Percentiles rank a stretch among this genome's conserved stretches.
These are phyloP conservation scores for Breviolum minutum DNA, from an alignment of 73 alveolate genomes.

Conservation along the genomic window DNA sequence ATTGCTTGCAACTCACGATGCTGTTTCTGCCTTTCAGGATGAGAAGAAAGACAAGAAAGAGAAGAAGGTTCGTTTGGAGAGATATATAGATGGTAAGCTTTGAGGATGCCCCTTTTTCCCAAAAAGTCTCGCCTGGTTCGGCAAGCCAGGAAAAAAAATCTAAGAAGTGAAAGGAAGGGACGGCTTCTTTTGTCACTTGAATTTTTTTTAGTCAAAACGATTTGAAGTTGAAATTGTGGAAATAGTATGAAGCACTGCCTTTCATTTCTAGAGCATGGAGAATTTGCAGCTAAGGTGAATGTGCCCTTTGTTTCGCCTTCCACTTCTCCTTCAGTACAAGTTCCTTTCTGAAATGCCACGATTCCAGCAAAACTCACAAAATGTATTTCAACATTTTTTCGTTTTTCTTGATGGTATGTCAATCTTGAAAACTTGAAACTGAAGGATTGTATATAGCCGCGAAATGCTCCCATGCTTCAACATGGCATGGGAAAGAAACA, in stretches of 20 bases:
- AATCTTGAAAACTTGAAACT: not conserved
- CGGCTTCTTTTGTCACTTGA: not conserved
- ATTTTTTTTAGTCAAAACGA: not conserved
- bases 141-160: constrained; percentile 72
- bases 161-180: constrained; percentile 44
- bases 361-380: not conserved
- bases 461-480: not conserved
- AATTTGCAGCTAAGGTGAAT: not conserved
- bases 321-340: not conserved
- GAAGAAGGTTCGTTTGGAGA: constrained; percentile 3
- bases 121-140: not conserved
- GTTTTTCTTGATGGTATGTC: not conserved
- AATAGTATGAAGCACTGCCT: no score
- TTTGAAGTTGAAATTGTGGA: no score
- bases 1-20: not conserved
- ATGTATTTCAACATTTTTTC: not conserved
- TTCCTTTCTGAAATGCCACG: not conserved
- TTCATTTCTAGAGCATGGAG: no score
- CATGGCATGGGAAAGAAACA: no score
- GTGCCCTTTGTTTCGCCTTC: not conserved
- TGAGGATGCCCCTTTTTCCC: not conserved
- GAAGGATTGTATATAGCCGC: constrained; percentile 29
- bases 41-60: constrained; percentile 82
- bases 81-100: not conserved
- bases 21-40: not conserved